Conservation (phyloP, 257 asterid species). For the Salvia miltiorrhiza region DNA sequence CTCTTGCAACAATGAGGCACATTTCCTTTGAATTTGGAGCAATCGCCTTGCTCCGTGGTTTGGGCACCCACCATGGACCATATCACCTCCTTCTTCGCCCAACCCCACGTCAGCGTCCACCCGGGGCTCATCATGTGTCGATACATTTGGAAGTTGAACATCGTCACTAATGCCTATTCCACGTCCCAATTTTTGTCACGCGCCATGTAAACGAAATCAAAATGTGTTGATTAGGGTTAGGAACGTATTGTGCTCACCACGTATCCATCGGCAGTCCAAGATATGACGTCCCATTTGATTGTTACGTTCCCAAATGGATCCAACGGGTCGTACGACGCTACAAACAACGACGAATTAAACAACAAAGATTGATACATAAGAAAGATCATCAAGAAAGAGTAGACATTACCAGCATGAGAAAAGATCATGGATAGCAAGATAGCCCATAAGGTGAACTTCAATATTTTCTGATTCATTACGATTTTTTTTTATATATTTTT, state of each 20-base stretch:
- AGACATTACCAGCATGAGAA: conserved; percentile 39
- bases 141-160: background rate
- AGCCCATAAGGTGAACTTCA: conserved; percentile 25
- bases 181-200: background rate
- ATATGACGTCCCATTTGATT: conserved; percentile 64
- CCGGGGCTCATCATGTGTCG: conserved; percentile 11
- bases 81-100: conserved; percentile 14
- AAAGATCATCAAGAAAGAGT: background rate
- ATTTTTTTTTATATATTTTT: background rate
- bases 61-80: conserved; percentile 11
- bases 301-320: conserved; percentile 84
- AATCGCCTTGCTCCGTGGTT: conserved; percentile 3
- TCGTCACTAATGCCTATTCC: background rate
- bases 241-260: conserved; percentile 32
- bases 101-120: conserved; percentile 5
- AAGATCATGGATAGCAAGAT: conserved; percentile 30
- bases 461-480: conserved; percentile 8
- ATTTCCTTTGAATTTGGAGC: conserved; percentile 9
- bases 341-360: background rate
- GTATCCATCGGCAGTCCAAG: conserved; percentile 46
- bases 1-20: conserved; percentile 9
- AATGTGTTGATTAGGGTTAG: background rate
- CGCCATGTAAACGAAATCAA: background rate
- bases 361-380: background rate
- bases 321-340: conserved; percentile 70